Base-by-base conservation (phyloP, 768 basidiomycete species). In the Clitopilus passeckerianus region DNA sequence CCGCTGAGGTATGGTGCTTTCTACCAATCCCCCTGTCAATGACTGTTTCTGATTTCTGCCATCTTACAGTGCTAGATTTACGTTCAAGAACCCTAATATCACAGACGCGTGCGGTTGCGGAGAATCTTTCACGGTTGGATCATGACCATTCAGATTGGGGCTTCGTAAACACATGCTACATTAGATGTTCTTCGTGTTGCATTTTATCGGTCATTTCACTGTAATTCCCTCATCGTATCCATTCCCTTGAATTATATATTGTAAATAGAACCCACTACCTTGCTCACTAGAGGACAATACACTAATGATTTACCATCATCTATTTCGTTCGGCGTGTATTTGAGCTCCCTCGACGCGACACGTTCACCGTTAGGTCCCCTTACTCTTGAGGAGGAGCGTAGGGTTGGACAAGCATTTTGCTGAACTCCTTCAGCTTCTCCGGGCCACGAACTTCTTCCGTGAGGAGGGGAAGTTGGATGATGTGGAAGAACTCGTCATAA, bases 401-500 rank as follows among this genome's bases (percentile, higher is more conserved):
- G 3, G 93, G 91, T 66, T 86, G 80, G 46, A 95, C 86, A 18
- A 96, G 82, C 91, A 95, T 93, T 75, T 87, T 85, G 74, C 92
- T 94, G 70, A 98, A 98, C 70, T 92, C 88, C 67, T 88, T 86
- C 60, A 99, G 83, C 76, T 92, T 95, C 73, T 94, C 90, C 0
- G 93, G 92, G 5, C 97, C 97, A 66, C 97, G 84, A 4, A 98
- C 96, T 74, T 98, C 97, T 71, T 98, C 95, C 5, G 95, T 97
- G 57, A 98, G 84, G 34, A 99, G 76, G 1, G 97, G 97, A 53
- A 99, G 83, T 70, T 90, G 86, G 15, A 98, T 75, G 65, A 99
- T 97, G 72, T 99, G 95, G 87, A 98, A 99, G 72, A 96, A 97
- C 66, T 97, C 94, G 73, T 93, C 93, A 70, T 97, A 97, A 54